Conservation (phyloP, 2,329 filamentous ascomycete species). For the Sporothrix dimorphospora region DNA sequence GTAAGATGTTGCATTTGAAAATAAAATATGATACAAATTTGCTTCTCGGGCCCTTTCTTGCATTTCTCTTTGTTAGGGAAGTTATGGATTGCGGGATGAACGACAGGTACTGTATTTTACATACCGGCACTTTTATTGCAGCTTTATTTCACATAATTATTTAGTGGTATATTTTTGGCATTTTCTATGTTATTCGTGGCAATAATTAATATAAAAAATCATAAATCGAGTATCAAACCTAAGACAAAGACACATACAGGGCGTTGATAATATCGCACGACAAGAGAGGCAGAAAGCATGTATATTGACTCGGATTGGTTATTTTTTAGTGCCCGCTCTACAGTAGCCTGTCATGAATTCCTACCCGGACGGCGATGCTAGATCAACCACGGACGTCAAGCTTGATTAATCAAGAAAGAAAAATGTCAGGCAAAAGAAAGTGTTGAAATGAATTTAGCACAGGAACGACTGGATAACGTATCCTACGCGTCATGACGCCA, state of each 20-base stretch:
- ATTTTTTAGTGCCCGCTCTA: no score
- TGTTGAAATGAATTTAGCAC: not conserved
- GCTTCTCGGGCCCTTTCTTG: not conserved
- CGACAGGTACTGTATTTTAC: not conserved
- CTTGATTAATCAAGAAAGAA: not conserved
- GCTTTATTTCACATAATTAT: not conserved
- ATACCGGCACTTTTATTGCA: no score
- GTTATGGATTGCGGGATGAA: not conserved
- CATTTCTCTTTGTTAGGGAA: not conserved
- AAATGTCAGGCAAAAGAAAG: not conserved
- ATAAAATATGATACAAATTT: not conserved
- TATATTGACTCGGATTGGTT: no score
- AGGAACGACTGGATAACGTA: not conserved
- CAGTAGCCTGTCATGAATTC: no score
- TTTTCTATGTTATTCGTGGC: no score
- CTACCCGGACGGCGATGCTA: no score
- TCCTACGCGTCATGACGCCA: not conserved
- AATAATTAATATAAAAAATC: not conserved
- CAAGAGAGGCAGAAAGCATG: no score
- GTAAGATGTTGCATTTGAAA: conserved; percentile 2
- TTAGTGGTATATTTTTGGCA: not conserved
- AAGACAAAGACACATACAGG: no score
- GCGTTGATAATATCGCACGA: no score
- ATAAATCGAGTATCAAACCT: no score
- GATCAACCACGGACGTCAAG: no score